phyloP scores from a whole-genome alignment of 305 asterid genomes.

The Solanum aculeatissimum region DNA sequence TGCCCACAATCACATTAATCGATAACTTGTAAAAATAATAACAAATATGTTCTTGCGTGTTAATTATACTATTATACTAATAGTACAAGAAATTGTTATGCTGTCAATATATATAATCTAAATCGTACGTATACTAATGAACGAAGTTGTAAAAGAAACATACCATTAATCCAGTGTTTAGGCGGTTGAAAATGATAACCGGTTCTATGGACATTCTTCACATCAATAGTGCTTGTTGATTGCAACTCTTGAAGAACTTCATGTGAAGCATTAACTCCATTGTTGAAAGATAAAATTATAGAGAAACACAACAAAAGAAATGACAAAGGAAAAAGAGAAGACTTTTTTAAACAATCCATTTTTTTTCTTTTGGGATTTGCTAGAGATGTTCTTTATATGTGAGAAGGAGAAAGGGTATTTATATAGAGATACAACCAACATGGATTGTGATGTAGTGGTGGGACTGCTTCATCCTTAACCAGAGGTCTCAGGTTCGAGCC shows the following conservation, averaged over 20 bases:
- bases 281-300: not conserved
- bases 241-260: constrained; percentile 4
- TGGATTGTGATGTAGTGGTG: too few relatives aligned
- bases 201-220: constrained; percentile 8
- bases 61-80: not conserved
- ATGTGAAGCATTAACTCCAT: constrained; percentile 22
- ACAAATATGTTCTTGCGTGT: not conserved
- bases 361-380: not conserved
- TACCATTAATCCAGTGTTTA: constrained; percentile 30
- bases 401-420: not conserved
- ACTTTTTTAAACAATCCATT: not conserved
- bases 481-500: too few relatives aligned
- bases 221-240: not conserved
- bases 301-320: not conserved
- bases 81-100: too few relatives aligned
- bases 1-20: too few relatives aligned
- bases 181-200: constrained; percentile 26
- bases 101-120: not conserved
- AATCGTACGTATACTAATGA: not conserved
- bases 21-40: not conserved
- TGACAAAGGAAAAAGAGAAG: not conserved
- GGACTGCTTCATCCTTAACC: too few relatives aligned
- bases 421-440: not conserved
- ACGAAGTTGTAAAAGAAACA: not conserved
- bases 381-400: not conserved